Base-by-base conservation (phyloP, 331 rosid genomes). In the Stylosanthes scabra region DNA sequence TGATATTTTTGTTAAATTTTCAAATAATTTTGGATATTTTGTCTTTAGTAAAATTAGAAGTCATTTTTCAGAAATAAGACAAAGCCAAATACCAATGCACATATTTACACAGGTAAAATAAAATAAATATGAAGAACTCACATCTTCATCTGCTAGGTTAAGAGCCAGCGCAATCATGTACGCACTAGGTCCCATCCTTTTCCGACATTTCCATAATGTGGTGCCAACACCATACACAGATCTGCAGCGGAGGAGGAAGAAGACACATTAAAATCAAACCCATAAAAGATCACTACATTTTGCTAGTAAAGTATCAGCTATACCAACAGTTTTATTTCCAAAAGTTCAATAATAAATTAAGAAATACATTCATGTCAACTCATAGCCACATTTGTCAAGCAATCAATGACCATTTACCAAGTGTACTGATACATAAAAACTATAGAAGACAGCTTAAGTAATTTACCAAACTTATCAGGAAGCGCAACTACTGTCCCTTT, bases 201-300 rank as follows among this genome's bases (percentile, higher is more conserved):
- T 89, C 96, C 59, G 99, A 96, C 90, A 93, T 91, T 69, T 82
- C 96, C 96, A 91, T 86, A 54, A 93, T 86, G 78, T 93, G 92
- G 83, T 93, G 98, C 97, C 98, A 93, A 78, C 98, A 93, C 97
- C 98, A 93, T 64, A 91, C 98, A 76, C 98, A 93, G 54, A 91
- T 89, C 97, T 93, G 82, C 39, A 25, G 50, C 39, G 27, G 76
- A 51, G 77, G 51, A 16, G 11, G 52, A 62, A 14, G 13, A 71
- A 49, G 71, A 16, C 9, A 25, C 5, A 68, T 20, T 69, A 65
- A 9, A 16, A 45, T 66, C 49, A 59, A 60, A 55, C 57, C 5
- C 27, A 31, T 44, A 45, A 63, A 14, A 44, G 25, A 11, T 40
- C 57, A 56, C 42, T 25, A 3, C 37, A 31, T 56, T 12, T 25